phyloP scores from a whole-genome alignment of 2,329 filamentous ascomycete genomes.

The Hypoxylon sp. region DNA sequence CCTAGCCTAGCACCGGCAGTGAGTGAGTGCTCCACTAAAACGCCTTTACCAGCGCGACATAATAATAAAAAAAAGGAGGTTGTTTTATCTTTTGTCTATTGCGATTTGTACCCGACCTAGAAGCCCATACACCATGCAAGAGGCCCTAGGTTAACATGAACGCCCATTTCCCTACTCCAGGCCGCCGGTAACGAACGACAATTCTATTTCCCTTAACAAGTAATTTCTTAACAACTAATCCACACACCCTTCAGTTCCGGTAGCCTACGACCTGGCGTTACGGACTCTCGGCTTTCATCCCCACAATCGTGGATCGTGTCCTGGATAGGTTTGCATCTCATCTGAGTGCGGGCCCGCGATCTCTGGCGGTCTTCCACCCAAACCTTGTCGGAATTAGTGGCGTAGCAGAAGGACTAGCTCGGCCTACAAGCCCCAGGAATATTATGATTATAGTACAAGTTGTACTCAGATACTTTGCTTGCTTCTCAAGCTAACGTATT shows the following conservation, averaged over 20 bases:
- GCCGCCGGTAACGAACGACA: not conserved
- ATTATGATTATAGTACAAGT: slow-evolving; percentile 36
- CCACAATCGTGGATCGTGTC: slow-evolving; percentile 4
- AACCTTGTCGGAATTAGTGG: slow-evolving; percentile 1
- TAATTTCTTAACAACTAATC: slow-evolving; percentile 12
- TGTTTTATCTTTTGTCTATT: slow-evolving; percentile 1
- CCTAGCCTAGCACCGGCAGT: too few relatives aligned
- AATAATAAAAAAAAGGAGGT: not conserved
- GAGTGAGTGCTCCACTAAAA: not conserved
- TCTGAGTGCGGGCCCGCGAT: slow-evolving; percentile 3
- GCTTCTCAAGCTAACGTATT: slow-evolving; percentile 13
- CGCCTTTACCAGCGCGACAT: not conserved
- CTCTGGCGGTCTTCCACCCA: not conserved
- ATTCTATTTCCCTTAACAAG: slow-evolving; percentile 16
- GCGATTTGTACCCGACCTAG: slow-evolving; percentile 24
- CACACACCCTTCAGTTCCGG: slow-evolving; percentile 7
- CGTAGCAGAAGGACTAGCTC: slow-evolving; percentile 21
- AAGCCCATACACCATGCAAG: slow-evolving; percentile 9
- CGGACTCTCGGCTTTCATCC: slow-evolving; percentile 22
- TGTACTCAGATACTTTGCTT: slow-evolving; percentile 31
- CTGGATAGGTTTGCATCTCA: slow-evolving; percentile 1
- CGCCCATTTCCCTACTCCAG: slow-evolving; percentile 12
- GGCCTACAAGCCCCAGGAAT: slow-evolving; percentile 7
- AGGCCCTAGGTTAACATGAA: not conserved
- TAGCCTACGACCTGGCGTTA: slow-evolving; percentile 12